These are phyloP conservation scores for Ophiognomonia clavigignenti-juglandacearum DNA, from an alignment of 2,329 filamentous ascomycete species.

Conservation along the genomic window DNA sequence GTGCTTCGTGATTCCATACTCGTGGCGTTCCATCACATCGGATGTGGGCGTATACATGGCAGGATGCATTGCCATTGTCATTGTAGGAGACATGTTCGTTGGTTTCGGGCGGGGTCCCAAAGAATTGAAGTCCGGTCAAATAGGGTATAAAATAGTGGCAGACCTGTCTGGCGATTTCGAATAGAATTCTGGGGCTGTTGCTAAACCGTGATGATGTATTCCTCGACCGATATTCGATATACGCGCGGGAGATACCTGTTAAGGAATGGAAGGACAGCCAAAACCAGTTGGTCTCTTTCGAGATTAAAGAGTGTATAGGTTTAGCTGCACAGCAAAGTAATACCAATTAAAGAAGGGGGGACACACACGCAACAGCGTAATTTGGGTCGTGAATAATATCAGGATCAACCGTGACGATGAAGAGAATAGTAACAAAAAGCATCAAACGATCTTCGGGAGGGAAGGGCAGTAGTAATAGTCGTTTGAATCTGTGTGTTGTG, in stretches of 20 bases:
- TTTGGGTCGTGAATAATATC: conserved; percentile 16
- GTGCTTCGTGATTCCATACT: conserved; percentile 58
- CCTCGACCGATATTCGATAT: too few relatives aligned
- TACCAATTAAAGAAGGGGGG: conserved; percentile 24
- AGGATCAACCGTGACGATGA: conserved; percentile 19
- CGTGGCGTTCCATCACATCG: conserved; percentile 52
- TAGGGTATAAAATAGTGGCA: conserved; percentile 26
- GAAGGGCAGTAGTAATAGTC: conserved; percentile 20
- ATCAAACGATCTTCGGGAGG: conserved; percentile 19
- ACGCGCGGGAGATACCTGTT: too few relatives aligned
- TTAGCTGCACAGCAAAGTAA: conserved; percentile 32
- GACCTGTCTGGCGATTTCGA: conserved; percentile 40
- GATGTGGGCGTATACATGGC: conserved; percentile 45
- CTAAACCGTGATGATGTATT: conserved; percentile 1
- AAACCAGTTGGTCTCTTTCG: conserved; percentile 44
- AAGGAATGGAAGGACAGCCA: conserved; percentile 55
- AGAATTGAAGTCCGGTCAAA: conserved; percentile 28
- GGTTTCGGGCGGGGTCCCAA: conserved; percentile 25
- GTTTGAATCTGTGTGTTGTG: background rate
- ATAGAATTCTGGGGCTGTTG: conserved; percentile 31
- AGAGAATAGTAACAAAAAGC: conserved; percentile 24
- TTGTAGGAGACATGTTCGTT: conserved; percentile 45
- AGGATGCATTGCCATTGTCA: conserved; percentile 39
- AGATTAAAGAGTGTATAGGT: conserved; percentile 35
- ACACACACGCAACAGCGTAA: conserved; percentile 26